phyloP scores from a whole-genome alignment of 2,329 filamentous ascomycete species.

The Ophiosphaerella narmari region DNA sequence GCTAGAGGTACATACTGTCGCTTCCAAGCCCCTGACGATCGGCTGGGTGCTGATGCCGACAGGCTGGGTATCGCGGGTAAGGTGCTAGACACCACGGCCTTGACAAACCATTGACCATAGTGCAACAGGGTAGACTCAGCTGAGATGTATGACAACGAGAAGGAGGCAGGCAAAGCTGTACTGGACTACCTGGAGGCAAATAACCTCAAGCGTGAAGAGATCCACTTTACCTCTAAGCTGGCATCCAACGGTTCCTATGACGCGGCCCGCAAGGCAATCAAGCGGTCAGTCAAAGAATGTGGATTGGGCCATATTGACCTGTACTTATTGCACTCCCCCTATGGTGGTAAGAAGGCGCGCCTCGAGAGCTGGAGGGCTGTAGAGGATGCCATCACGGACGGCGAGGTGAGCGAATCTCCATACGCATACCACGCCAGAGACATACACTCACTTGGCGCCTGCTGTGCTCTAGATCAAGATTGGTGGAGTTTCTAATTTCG shows the following conservation, averaged over 20 bases:
- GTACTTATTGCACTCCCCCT: constrained; percentile 79
- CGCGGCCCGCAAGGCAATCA: constrained; percentile 69
- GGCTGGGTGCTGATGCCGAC: constrained; percentile 23
- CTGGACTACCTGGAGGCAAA: constrained; percentile 59
- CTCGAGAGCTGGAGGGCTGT: constrained; percentile 76
- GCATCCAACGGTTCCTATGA: constrained; percentile 70
- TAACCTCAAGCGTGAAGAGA: constrained; percentile 65
- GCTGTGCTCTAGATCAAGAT: constrained; percentile 47
- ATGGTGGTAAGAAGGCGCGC: constrained; percentile 70
- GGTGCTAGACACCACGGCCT: constrained; percentile 17
- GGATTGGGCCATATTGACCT: constrained; percentile 77
- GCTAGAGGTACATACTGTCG: constrained; percentile 52
- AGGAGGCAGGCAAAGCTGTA: constrained; percentile 70
- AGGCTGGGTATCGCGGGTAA: constrained; percentile 54
- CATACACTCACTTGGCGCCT: background rate
- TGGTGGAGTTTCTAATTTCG: constrained; percentile 79
- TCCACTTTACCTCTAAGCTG: constrained; percentile 83
- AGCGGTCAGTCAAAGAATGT: constrained; percentile 65
- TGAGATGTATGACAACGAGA: constrained; percentile 72
- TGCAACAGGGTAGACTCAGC: constrained; percentile 59
- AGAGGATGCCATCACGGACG: constrained; percentile 73
- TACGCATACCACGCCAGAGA: no score
- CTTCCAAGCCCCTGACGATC: constrained; percentile 12
- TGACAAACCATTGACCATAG: constrained; percentile 27
- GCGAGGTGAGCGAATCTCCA: constrained; percentile 57